Evolutionary conservation across 306 rosid species (phyloP).

Genomic region (Dalbergia cochinchinensis): DNA sequence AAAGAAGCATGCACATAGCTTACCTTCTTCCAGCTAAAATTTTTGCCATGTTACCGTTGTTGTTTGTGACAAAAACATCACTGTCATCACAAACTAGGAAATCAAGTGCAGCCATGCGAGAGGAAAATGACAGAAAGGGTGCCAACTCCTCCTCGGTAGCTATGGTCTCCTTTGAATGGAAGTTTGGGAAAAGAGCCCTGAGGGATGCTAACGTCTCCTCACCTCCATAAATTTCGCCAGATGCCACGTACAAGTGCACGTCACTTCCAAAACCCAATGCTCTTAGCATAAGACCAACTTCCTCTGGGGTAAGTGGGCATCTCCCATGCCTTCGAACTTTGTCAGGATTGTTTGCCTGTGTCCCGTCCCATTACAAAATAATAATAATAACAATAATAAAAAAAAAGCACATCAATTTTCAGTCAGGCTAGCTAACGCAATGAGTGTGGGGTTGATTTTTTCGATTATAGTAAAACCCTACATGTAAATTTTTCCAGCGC

Average conservation of each 20-base stretch:
- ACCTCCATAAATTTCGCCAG: constrained; percentile 59
- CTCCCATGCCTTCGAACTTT: constrained; percentile 82
- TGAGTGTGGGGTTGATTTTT: background rate
- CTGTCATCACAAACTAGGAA: background rate
- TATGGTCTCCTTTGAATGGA: too few relatives aligned
- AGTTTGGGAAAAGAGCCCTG: too few relatives aligned
- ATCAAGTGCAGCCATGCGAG: too few relatives aligned
- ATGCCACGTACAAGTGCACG: constrained; percentile 86
- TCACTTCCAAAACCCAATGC: constrained; percentile 81
- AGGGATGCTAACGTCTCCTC: too few relatives aligned
- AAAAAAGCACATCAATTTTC: constrained; percentile 33
- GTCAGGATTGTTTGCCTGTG: constrained; percentile 79
- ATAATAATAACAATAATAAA: too few relatives aligned
- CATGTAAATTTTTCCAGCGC: constrained; percentile 87
- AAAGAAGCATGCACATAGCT: background rate
- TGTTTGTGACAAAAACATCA: too few relatives aligned
- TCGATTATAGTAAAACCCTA: constrained; percentile 52
- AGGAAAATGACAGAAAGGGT: too few relatives aligned
- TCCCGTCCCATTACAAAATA: constrained; percentile 23
- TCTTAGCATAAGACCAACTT: constrained; percentile 94
- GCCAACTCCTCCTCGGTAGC: too few relatives aligned
- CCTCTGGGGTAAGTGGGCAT: constrained; percentile 97
- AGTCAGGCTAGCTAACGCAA: constrained; percentile 14
- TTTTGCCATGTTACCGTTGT: constrained; percentile 50
- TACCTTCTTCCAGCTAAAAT: constrained; percentile 71